These are phyloP conservation scores for Penicillium salamii DNA, from an alignment of 495 filamentous ascomycete species.

Conservation along the genomic window DNA sequence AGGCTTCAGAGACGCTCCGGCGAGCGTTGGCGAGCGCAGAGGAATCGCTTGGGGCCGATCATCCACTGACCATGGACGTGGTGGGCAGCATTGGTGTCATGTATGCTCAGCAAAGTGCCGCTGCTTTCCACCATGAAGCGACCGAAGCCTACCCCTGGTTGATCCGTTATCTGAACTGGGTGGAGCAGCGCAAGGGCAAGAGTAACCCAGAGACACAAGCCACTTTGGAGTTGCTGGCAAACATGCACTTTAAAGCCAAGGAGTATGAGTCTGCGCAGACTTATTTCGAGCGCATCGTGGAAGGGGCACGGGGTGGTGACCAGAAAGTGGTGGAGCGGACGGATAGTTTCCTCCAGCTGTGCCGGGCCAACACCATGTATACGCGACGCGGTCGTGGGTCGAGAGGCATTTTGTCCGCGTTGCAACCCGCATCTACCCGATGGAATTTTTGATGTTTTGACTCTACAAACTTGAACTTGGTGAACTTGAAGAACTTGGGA, in stretches of 20 bases:
- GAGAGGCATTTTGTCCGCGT: conserved; percentile 18
- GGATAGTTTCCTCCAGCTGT: conserved; percentile 22
- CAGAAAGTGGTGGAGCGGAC: conserved; percentile 10
- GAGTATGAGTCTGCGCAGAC: conserved; percentile 29
- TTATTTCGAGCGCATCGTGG: conserved; percentile 29
- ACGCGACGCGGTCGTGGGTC: conserved; percentile 6
- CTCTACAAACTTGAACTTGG: too few species aligned
- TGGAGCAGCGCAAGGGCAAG: conserved; percentile 21
- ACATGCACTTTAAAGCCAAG: conserved; percentile 19
- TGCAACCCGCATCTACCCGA: too few species aligned
- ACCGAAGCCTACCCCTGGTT: conserved; percentile 32
- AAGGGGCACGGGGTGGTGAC: conserved; percentile 10
- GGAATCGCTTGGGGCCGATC: conserved; percentile 28
- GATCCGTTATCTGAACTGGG: conserved; percentile 30
- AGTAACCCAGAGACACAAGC: conserved; percentile 25
- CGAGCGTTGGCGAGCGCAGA: conserved; percentile 35
- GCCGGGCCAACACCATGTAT: conserved; percentile 26
- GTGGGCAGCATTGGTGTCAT: conserved; percentile 33
- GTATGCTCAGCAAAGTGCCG: conserved; percentile 23
- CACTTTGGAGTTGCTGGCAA: conserved; percentile 25
- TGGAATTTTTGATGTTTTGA: too few species aligned
- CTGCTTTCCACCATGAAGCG: conserved; percentile 4
- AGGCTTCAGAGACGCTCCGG: conserved; percentile 32
- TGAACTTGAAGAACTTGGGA: too few species aligned
- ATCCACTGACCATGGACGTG: conserved; percentile 28